Conservation (phyloP, 1,139 yeast genomes). For the Yamadazyma dendronema region DNA sequence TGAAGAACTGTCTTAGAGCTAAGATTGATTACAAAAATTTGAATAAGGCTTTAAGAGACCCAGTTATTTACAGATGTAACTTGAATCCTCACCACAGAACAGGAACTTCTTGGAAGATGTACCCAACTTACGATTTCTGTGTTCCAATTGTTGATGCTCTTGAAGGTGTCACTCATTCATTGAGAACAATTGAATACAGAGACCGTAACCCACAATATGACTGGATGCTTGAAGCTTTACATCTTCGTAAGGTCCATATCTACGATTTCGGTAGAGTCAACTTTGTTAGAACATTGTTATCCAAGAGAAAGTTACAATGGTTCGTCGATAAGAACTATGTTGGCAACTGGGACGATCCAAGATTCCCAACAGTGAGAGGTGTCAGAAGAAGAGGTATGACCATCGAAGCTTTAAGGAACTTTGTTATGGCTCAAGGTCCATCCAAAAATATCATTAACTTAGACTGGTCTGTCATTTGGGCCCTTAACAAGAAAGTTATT, state of each 20-base stretch:
- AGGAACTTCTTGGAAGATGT: slow-evolving; percentile 86
- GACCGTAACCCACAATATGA: slow-evolving; percentile 97
- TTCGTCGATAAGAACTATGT: slow-evolving; percentile 89
- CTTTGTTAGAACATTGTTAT: slow-evolving; percentile 88
- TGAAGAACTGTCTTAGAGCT: slow-evolving; percentile 89
- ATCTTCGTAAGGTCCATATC: slow-evolving; percentile 85
- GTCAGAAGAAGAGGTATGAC: slow-evolving; percentile 99
- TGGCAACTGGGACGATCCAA: slow-evolving; percentile 95
- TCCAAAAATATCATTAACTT: slow-evolving; percentile 92
- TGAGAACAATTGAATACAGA: slow-evolving; percentile 96
- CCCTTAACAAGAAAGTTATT: slow-evolving; percentile 90
- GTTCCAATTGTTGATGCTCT: slow-evolving; percentile 91
- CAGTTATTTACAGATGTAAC: slow-evolving; percentile 95
- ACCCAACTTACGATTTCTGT: slow-evolving; percentile 98
- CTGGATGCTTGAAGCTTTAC: slow-evolving; percentile 83
- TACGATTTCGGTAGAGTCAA: slow-evolving; percentile 98
- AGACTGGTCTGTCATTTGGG: slow-evolving; percentile 98
- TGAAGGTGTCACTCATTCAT: slow-evolving; percentile 96
- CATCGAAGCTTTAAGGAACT: slow-evolving; percentile 91
- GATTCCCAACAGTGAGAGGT: slow-evolving; percentile 99
- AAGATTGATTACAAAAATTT: slow-evolving; percentile 86
- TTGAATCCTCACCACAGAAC: slow-evolving; percentile 97
- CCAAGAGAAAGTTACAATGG: slow-evolving; percentile 98
- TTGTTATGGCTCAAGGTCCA: slow-evolving; percentile 93
- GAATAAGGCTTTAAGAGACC: slow-evolving; percentile 95